Base-by-base conservation (phyloP, 176 grass and related monocot species). In the Raddia guianensis region DNA sequence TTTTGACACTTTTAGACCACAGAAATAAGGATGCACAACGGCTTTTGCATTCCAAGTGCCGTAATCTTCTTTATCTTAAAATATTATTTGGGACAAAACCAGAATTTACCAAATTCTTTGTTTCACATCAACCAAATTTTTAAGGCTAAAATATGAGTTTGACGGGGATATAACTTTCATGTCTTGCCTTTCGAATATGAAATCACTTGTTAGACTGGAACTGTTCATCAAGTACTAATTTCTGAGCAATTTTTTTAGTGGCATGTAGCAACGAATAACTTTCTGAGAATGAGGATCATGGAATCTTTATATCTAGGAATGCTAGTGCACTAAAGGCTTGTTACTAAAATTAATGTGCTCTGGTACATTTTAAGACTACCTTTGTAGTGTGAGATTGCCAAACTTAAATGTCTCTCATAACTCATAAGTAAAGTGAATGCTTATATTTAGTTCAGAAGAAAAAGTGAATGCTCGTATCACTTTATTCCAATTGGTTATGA, bases 401-500 rank as follows among this genome's bases (percentile, higher is more conserved):
- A 47, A 55, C 6, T 46, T 66, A 7, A 34, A 46, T 78, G 56
- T 21, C 66, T 47, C 12, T 49, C 68, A 49, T 40, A 58, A 57
- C 27, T 27, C 27, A 27, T 27, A 27, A 27, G 15, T 11, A 56
- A 80, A 56, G 43, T 78, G 34, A 55, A 13, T 79, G 6, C 15
- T 72, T 53, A 54, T 33, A 64, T 15, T 1, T 40, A 40, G 37
- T 40, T 40, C 37, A 40, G 4, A 40, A 27, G 27, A 40, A 40
- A 56, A 80, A 56, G 43, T 78, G 34, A 64, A 13, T 79, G 6
- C 15, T 72, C 45, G 46, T 33, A 64, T 15, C 58, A 80, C 49
- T 74, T 73, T 5, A 73, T 79, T 80, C 52, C 76, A 58, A 27
- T 73, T 56, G 53, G 60, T 27, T 73, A 56, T 75, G 1, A 56